Percentiles rank a stretch among this genome's conserved stretches.
Evolutionary conservation across 352 stramenopile genomes (phyloP).

Genomic region (Globisporangium viniferum): DNA sequence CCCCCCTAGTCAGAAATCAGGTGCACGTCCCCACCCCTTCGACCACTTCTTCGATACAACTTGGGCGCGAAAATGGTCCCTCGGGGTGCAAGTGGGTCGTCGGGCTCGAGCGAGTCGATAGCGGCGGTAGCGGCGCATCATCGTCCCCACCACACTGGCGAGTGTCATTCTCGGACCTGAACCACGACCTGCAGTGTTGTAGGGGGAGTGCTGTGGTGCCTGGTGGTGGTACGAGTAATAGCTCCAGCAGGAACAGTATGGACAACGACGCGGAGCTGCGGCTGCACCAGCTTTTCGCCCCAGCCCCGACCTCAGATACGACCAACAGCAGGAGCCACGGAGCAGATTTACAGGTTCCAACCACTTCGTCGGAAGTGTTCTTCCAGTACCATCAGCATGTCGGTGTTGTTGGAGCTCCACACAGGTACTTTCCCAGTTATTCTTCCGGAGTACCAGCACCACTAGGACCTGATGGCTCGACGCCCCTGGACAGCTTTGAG

Average conservation of each 20-base stretch:
- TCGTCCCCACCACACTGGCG: constrained; percentile 36
- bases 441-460: background rate
- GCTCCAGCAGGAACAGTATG: background rate
- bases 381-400: constrained; percentile 1
- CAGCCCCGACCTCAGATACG: background rate
- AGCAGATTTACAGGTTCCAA: background rate
- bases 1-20: constrained; percentile 30
- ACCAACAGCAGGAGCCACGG: background rate
- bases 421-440: background rate
- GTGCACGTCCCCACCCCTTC: background rate
- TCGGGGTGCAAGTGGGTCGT: constrained; percentile 64
- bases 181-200: constrained; percentile 54
- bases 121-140: constrained; percentile 18
- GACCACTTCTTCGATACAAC: constrained; percentile 8
- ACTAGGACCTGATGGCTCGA: constrained; percentile 1
- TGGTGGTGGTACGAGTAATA: constrained; percentile 1
- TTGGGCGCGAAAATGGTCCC: constrained; percentile 61
- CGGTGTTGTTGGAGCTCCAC: background rate
- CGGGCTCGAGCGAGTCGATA: constrained; percentile 48
- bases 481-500: constrained; percentile 4
- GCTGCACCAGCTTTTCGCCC: constrained; percentile 12
- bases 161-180: constrained; percentile 63
- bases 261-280: background rate
- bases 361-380: constrained; percentile 1
- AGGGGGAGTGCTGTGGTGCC: constrained; percentile 9